phyloP scores from a whole-genome alignment of 2,329 filamentous ascomycete species.

The Dactylellina haptotyla region DNA sequence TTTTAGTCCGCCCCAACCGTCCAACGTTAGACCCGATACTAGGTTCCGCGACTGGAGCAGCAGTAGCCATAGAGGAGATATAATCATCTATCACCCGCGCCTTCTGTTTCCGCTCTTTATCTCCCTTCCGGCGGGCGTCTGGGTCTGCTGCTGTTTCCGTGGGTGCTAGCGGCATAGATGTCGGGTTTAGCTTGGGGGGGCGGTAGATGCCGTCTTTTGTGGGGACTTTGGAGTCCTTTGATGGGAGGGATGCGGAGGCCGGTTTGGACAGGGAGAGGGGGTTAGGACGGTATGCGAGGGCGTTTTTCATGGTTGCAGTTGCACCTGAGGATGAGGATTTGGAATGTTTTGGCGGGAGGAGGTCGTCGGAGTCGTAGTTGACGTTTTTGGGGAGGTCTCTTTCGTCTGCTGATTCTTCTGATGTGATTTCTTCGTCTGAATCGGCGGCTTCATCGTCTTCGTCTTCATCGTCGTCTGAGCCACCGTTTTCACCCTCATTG shows the following conservation, averaged over 20 bases:
- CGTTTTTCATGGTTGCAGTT: constrained; percentile 65
- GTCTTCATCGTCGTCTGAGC: constrained; percentile 32
- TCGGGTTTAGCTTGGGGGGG: constrained; percentile 87
- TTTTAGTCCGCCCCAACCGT: constrained; percentile 71
- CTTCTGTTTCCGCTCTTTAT: constrained; percentile 64
- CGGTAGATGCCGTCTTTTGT: constrained; percentile 78
- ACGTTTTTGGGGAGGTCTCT: constrained; percentile 30
- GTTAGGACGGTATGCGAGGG: constrained; percentile 73
- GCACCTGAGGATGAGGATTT: constrained; percentile 63
- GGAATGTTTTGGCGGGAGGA: constrained; percentile 9
- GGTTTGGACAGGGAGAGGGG: constrained; percentile 63
- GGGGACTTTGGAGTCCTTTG: not conserved
- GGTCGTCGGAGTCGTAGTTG: constrained; percentile 56
- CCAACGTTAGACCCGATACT: constrained; percentile 77
- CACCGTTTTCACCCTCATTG: constrained; percentile 59
- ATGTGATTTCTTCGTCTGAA: constrained; percentile 49
- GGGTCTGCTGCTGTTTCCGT: constrained; percentile 60
- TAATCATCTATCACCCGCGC: constrained; percentile 93
- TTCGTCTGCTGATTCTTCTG: constrained; percentile 35
- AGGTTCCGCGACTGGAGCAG: constrained; percentile 82
- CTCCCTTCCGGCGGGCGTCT: constrained; percentile 67
- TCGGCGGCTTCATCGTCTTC: constrained; percentile 29
- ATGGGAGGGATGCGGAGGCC: constrained; percentile 38
- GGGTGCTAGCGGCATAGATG: constrained; percentile 76
- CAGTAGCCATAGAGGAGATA: constrained; percentile 79